A percentile compares a stretch with the other conserved stretches of the same genome.
These are phyloP conservation scores for Suillus discolor DNA, from an alignment of 768 basidiomycete species.

Conservation along the genomic window DNA sequence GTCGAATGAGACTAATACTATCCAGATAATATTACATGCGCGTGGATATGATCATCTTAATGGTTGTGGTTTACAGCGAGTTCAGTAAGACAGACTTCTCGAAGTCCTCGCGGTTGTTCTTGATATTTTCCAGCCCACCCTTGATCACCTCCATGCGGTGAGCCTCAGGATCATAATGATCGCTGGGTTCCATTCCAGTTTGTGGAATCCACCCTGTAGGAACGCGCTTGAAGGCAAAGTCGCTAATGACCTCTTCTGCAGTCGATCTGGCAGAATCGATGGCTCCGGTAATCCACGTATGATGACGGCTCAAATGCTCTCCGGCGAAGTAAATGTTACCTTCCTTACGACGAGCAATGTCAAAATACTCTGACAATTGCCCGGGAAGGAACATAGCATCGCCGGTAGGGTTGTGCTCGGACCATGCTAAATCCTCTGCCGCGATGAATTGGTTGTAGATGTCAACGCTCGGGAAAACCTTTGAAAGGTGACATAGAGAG, in stretches of 20 bases:
- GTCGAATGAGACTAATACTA: background rate
- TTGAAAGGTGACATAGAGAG: constrained; percentile 22
- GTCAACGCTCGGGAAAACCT: constrained; percentile 21
- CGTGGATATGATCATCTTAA: background rate
- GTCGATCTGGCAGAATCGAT: constrained; percentile 13
- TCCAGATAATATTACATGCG: background rate
- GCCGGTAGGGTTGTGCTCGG: constrained; percentile 24
- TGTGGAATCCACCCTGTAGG: constrained; percentile 8
- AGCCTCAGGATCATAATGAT: constrained; percentile 8
- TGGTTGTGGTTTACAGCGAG: background rate
- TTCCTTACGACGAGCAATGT: constrained; percentile 21
- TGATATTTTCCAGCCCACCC: constrained; percentile 3
- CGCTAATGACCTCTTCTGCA: constrained; percentile 4
- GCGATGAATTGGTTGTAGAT: constrained; percentile 23
- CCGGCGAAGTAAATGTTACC: constrained; percentile 28
- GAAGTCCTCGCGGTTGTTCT: constrained; percentile 7
- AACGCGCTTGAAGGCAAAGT: background rate
- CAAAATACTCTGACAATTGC: constrained; percentile 25
- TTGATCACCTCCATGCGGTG: constrained; percentile 3
- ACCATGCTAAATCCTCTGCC: constrained; percentile 26
- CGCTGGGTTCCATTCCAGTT: background rate
- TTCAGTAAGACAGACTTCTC: constrained; percentile 4
- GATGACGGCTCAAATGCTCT: constrained; percentile 30
- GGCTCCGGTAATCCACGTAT: constrained; percentile 32
- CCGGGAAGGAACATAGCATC: constrained; percentile 34